Conservation (phyloP, 306 rosid species). For the Cucumis melo region DNA sequence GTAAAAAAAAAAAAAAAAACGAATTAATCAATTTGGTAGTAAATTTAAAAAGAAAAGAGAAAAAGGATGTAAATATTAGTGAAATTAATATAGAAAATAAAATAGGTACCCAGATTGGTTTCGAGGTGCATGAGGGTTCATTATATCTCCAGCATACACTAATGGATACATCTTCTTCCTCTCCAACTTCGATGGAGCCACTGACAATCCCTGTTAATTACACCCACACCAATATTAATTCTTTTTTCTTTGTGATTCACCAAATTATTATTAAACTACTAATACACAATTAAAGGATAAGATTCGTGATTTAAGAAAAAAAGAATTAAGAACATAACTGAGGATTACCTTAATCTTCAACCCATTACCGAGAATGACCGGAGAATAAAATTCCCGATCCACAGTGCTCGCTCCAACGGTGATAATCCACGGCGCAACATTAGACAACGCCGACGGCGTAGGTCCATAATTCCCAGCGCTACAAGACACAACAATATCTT, state of each 20-base stretch:
- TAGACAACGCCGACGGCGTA: constrained; percentile 35
- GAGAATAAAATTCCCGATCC: constrained; percentile 53
- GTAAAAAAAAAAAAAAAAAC: neutral
- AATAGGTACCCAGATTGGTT: constrained; percentile 19
- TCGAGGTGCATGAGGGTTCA: constrained; percentile 14
- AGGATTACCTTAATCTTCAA: constrained; percentile 32
- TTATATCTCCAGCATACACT: constrained; percentile 46
- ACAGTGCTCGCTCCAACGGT: constrained; percentile 78
- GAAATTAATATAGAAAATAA: neutral
- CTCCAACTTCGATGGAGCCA: constrained; percentile 41
- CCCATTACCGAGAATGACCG: constrained; percentile 42
- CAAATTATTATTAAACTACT: too few relatives aligned
- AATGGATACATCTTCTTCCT: constrained; percentile 29
- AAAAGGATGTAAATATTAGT: neutral
- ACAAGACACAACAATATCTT: constrained; percentile 62
- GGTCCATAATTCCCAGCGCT: constrained; percentile 91
- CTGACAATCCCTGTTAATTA: constrained; percentile 54
- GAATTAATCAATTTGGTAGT: too few relatives aligned
- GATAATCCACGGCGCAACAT: constrained; percentile 77
- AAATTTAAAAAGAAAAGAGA: neutral
- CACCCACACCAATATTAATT: neutral
- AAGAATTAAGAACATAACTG: neutral
- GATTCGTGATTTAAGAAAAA: neutral
- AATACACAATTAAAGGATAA: too few relatives aligned
- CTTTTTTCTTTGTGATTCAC: too few relatives aligned